Evolutionary conservation across 495 filamentous ascomycete genomes (phyloP).

Genomic region (Penicillium fimorum): DNA sequence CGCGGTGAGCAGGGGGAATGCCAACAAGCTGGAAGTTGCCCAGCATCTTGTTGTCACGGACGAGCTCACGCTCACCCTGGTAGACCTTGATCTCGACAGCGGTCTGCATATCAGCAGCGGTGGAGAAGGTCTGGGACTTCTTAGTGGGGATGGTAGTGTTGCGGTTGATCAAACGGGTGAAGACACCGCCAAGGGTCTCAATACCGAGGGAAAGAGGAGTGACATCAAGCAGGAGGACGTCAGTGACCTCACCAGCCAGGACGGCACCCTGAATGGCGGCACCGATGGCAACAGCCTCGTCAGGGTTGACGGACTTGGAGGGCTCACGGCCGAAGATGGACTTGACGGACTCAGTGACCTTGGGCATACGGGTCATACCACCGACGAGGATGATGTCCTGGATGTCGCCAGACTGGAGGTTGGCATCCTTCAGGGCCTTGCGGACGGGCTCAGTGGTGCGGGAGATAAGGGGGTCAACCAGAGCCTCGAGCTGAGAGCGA

Average conservation of each 20-base stretch:
- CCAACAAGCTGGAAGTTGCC: constrained; percentile 99
- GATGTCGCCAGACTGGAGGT: constrained; percentile 90
- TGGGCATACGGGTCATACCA: constrained; percentile 99
- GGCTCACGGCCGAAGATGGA: constrained; percentile 96
- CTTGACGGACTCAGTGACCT: constrained; percentile 97
- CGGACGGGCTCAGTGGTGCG: constrained; percentile 88
- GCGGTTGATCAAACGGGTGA: constrained; percentile 98
- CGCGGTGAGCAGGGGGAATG: constrained; percentile 95
- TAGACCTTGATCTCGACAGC: constrained; percentile 99
- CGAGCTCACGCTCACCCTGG: constrained; percentile 99
- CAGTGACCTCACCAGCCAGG: constrained; percentile 93
- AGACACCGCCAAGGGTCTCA: constrained; percentile 98
- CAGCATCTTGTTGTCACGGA: constrained; percentile 97
- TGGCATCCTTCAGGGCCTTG: constrained; percentile 97
- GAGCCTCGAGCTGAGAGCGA: constrained; percentile 84
- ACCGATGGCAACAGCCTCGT: constrained; percentile 98
- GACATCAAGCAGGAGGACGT: constrained; percentile 93
- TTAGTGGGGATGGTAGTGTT: constrained; percentile 99
- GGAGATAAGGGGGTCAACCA: constrained; percentile 88
- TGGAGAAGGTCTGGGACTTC: constrained; percentile 99
- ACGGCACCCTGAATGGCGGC: constrained; percentile 98
- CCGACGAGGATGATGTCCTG: constrained; percentile 98
- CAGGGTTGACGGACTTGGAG: constrained; percentile 98
- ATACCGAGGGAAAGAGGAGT: constrained; percentile 98
- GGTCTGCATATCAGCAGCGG: constrained; percentile 97